Base-by-base conservation (phyloP, 108 stramenopile species). In the Cyclostephanos tholiformis region DNA sequence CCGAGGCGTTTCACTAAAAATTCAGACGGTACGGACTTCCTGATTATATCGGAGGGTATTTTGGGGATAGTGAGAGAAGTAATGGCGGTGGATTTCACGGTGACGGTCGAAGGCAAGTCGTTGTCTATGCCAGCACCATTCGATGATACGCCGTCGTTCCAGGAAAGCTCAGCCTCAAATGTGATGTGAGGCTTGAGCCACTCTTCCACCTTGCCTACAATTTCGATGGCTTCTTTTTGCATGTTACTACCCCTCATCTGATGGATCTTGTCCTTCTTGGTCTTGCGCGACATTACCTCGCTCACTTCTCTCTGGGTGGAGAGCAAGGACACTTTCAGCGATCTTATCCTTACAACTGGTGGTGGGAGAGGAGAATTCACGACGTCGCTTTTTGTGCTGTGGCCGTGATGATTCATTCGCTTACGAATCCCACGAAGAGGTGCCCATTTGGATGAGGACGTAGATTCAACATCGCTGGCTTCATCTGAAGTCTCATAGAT, bases 1-100 rank as follows among this genome's bases (percentile, higher is more conserved):
- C 82, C 82, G 38, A 83, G 62, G 2, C 82, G 73, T 63, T 77
- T 79, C 39, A 83, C 78, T 43, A 83, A 25, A 69, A 83, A 75
- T 13, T 62, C 73, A 9, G 76, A 79, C 16, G 82, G 82, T 9
- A 83, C 64, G 29, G 82, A 57, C n/a, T 68, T 57, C 35, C 64
- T 67, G 13, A 83, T 62, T 43, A 82, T 78, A 10, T 71, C 81
- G 3, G 72, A 55, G 22, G 67, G 72, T 35, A 77, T 60, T 11
- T 57, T 70, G 16, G 82, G 82, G 14, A 83, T 79, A 7, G 74
- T 83, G 29, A 83, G 38, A 5, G 78, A 79, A 8, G 82, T 83
- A 25, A 71, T 53, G 1, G 82, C 82, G 36, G 82, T 70, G 27
- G 82, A 72, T 46, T 75, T 83, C 13, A 77, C 78, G 2, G 68